Base-by-base conservation (phyloP, 2,329 filamentous ascomycete species). In the Penicillium sp. region DNA sequence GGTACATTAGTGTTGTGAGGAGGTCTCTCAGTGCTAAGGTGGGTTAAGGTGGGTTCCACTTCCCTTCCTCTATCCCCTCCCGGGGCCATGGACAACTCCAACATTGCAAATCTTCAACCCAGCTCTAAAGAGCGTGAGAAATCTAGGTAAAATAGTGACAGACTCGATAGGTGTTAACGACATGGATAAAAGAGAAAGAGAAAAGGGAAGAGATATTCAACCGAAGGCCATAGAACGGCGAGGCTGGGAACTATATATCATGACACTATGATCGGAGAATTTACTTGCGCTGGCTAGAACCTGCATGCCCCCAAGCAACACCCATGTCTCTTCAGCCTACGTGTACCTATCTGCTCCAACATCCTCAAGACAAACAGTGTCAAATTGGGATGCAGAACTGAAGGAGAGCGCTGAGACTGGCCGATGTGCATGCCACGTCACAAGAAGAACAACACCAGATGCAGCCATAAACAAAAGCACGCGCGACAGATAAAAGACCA, bases 351-450 rank as follows among this genome's bases (percentile, higher is more conserved):
- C 63, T 52, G 62, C 61, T 59, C 59, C 55, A 49, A 27, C 31
- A 27, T 47, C 44, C 45, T 57, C 51, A n/a, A 31, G 53, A 58
- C 58, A 49, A 55, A 50, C 43, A 62, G 62, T 51, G 58, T 66
- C 65, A 60, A 56, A 63, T 63, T 49, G 55, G 54, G 38, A 36
- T 44, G 56, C 61, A 61, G 58, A 57, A 60, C 52, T 42, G 25
- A 54, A 64, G 44, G 52, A 57, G 55, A 64, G 60, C 62, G 49
- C 63, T 62, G 57, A 64, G 61, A 68, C 61, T 61, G 55, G 59
- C 58, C 57, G 62, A 51, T 66, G 59, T 65, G 62, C 61, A 64
- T 70, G 71, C 70, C 71, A 74, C 71, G 71, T 73, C 71, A 74
- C 65, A 55, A 59, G 35, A 53, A 54, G 57, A 63, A 61, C 64